Evolutionary conservation across 2,329 filamentous ascomycete species (phyloP), one percentile per base, ranked within the genome.

Genomic region (Penicillium capsulatum): DNA sequence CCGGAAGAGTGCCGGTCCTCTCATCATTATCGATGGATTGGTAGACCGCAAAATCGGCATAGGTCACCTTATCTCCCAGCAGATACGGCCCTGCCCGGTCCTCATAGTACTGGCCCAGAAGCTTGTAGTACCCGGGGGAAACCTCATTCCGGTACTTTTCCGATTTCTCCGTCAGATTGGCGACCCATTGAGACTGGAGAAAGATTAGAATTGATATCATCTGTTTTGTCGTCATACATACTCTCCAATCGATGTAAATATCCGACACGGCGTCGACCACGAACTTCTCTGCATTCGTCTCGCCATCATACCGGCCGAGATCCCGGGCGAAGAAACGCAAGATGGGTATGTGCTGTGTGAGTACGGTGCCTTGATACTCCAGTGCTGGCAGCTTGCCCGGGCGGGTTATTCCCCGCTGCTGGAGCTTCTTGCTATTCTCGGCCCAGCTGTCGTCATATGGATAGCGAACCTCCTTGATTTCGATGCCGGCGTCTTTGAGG

Each of bases 221-320:
- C 11, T 15, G 10, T 7, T 3, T 7, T n/a, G 26, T 3, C 24
- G 11, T n/a, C 24, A 11, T 3, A 50, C 61, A 53, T 44, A 67
- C 66, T 30, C 66, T 55, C 66, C 66, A 68, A 28, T 69, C 66
- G 6, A 63, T 55, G 19, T 69, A 69, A 8, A 67, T 43, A 20
- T 68, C 66, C 1, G 64, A 41, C 1, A 67, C 62, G 2, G 57
- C 51, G 40, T 69, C 66, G 0, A 67, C 56, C 2, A 60, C 13
- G 27, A 61, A 67, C 38, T 67, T 68, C 15, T 68, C 66, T 2
- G 51, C 44, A 28, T 48, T 65, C 2, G 63, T 62, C 2, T 57
- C 53, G 7, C 66, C 66, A 13, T 69, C 65, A 15, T 68, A 68
- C 3, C 32, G 35, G 7, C 58, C 60, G 1, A 65, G 52, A 1